Percentiles rank a stretch among this genome's conserved stretches.
phyloP scores from a whole-genome alignment of 352 stramenopile species.

The Globisporangium orthogonon region DNA sequence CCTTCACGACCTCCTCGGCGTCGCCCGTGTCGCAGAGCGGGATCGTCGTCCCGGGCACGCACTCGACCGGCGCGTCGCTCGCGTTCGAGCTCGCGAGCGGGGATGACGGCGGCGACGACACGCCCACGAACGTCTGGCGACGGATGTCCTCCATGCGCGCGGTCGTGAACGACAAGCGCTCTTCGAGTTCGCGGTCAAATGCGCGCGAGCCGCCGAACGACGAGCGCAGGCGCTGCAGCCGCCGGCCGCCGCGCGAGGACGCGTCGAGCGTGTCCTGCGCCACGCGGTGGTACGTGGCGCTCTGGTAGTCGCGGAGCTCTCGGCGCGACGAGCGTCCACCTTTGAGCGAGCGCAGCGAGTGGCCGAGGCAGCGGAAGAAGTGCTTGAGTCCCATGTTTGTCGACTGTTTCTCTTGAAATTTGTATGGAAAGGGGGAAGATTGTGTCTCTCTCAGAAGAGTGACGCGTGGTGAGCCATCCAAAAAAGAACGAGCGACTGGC shows the following conservation, averaged over 20 bases:
- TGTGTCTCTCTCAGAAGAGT: neutral
- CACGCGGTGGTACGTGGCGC: conserved; percentile 11
- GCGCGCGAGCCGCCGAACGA: conserved; percentile 7
- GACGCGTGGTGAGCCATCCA: neutral
- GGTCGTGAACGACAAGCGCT: conserved; percentile 12
- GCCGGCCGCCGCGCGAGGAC: neutral
- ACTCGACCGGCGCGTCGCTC: conserved; percentile 10
- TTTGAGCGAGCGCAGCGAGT: conserved; percentile 13
- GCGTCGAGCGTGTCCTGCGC: conserved; percentile 1
- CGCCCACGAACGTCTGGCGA: conserved; percentile 12
- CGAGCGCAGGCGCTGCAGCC: conserved; percentile 7
- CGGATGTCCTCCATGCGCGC: conserved; percentile 14
- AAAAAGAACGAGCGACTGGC: too few species aligned
- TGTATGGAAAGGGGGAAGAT: neutral
- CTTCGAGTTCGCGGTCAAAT: conserved; percentile 13
- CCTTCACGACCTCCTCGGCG: conserved; percentile 15
- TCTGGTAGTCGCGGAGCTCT: conserved; percentile 14
- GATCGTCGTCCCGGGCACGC: conserved; percentile 11
- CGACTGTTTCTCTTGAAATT: neutral
- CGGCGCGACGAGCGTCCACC: conserved; percentile 7
- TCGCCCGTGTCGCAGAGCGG: conserved; percentile 12
- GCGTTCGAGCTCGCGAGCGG: conserved; percentile 4
- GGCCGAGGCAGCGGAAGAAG: conserved; percentile 14
- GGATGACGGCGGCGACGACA: conserved; percentile 2
- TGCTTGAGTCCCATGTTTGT: conserved; percentile 11